Conservation (phyloP, 305 asterid species). For the Caryopteris hybrid region DNA sequence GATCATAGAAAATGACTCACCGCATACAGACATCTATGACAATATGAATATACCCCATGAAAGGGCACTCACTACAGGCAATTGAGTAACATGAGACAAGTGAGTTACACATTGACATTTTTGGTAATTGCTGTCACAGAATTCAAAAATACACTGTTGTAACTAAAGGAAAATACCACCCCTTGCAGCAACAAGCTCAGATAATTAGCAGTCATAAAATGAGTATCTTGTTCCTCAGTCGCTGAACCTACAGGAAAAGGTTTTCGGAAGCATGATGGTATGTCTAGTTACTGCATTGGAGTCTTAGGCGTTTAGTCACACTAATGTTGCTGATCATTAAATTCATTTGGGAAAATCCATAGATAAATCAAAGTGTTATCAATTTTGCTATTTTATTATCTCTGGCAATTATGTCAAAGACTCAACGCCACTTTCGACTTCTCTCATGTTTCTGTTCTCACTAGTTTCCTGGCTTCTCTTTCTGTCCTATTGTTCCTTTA, state of each 20-base stretch:
- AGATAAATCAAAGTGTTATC: background rate
- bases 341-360: background rate
- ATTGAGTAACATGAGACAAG: background rate
- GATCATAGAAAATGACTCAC: background rate
- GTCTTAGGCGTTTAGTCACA: background rate
- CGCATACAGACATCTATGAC: background rate
- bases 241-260: background rate
- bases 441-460: background rate
- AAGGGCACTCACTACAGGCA: background rate
- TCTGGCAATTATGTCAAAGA: background rate
- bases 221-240: background rate
- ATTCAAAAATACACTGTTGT: background rate
- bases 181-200: background rate
- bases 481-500: too few relatives aligned
- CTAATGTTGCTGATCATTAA: background rate
- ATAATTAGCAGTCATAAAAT: background rate
- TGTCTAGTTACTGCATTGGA: background rate
- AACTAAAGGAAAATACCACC: background rate
- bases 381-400: background rate
- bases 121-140: background rate
- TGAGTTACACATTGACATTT: background rate
- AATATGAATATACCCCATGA: background rate
- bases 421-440: background rate
- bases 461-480: too few relatives aligned
- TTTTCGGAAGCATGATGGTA: background rate